Base-by-base conservation (phyloP, 768 basidiomycete species). In the Tremella mesenterica region DNA sequence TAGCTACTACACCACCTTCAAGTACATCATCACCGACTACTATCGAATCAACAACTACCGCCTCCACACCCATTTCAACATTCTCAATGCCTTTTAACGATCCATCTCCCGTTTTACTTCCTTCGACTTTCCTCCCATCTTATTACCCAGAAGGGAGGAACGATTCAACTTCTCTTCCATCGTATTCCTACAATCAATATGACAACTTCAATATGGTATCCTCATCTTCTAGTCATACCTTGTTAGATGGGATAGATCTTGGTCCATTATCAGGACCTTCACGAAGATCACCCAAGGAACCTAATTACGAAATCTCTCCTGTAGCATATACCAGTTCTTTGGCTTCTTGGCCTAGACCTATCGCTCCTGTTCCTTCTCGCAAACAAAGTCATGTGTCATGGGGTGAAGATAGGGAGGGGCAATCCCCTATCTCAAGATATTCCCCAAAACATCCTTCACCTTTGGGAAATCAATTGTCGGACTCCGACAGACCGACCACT, bases 111-210 rank as follows among this genome's bases (percentile, higher is more conserved):
- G 12, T 36, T 36, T 36, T 18, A 18, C 20, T 46, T 12, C 53
- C 46, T 2, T 45, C 54, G 1, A 50, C 48, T 14, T 50, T 50
- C 31, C 31, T 56, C n/a, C 43, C 54, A 13, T 33, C 48, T 7
- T 56, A 56, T 29, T 50, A 50, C 30, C 48, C 36, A 38, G 54
- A 50, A 23, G 28, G 31, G 20, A 20, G 48, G 26, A 45, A 29
- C 31, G 27, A 23, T 27, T 29, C 46, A 6, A 33, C 33, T 8
- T 16, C 54, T 14, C 41, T 31, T 1, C 52, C 52, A 16, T 44
- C 27, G n/a, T 41, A 29, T 23, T 30, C 52, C 26, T 27, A 29
- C 26, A 43, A 36, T 4, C 52, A 41, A 8, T 16, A n/a, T 7
- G 12, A 14, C 21, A 16, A 3, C 41, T 34, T 5, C 4, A 1